Evolutionary conservation across 768 basidiomycete genomes (phyloP), one percentile per base, ranked within the genome.

Genomic region (Kwoniella bestiolae): DNA sequence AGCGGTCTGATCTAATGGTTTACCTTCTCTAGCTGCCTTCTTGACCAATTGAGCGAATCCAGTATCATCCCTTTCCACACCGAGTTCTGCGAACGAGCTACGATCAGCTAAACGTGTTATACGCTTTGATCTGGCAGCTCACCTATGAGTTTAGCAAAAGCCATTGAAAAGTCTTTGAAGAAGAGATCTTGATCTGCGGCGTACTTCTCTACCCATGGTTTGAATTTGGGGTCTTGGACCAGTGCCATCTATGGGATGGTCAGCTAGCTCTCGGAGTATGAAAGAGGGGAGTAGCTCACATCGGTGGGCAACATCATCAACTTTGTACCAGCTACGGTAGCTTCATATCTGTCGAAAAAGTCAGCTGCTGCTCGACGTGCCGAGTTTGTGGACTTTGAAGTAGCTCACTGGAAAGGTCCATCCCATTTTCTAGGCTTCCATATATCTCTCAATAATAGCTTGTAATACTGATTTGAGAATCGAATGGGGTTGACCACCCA

Each of bases 281-380:
- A 11, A 28, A 56, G 12, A 6, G 11, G 28, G 18, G 47, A 25
- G 11, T n/a, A 35, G 66, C 76, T 68, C 45, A 79, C 78, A 63
- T 82, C 81, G 9, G 78, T 77, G 6, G 80, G 80, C 8, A 82
- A 69, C 81, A 82, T 82, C 81, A 82, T 82, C 16, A 82, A 68
- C 31, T 79, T 75, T 29, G 76, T 74, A 3, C 80, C 80, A 1
- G 78, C 77, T 1, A 79, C 76, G 16, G 72, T 78, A 8, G 80
- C 71, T 56, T 80, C 81, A 50, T 74, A 82, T 50, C 74, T 76
- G 32, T 38, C 3, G 32, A 34, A 4, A 9, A 14, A 16, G 49
- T 62, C 58, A 60, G 53, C 68, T 57, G 25, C 25, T 21, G 29
- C 11, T 12, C 31, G 9, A 9, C 14, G 34, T n/a, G n/a, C n/a